phyloP scores from a whole-genome alignment of 768 basidiomycete species.

The Boletus pseudopeckii region DNA sequence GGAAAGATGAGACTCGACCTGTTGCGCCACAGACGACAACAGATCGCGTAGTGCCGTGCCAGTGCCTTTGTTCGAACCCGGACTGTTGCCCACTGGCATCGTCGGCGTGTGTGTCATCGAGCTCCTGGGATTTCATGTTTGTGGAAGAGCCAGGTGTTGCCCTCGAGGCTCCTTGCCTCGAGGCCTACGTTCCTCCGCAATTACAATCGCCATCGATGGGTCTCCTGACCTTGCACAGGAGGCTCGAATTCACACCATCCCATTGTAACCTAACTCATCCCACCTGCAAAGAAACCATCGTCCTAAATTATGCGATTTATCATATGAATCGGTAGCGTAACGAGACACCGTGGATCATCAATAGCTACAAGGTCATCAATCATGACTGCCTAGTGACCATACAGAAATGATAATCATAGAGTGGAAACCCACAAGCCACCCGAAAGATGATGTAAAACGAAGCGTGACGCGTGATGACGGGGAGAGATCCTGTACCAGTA shows the following conservation, averaged over 20 bases:
- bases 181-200: conserved; percentile 7
- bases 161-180: conserved; percentile 11
- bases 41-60: conserved; percentile 12
- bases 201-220: neutral
- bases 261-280: neutral
- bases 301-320: conserved; percentile 14
- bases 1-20: conserved; percentile 23
- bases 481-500: neutral
- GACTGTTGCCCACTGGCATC: neutral
- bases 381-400: neutral
- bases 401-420: neutral
- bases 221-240: neutral
- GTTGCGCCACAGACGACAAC: conserved; percentile 23
- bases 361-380: neutral
- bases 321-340: conserved; percentile 4
- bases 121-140: neutral
- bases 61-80: neutral
- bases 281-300: neutral
- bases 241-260: neutral
- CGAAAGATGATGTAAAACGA: neutral
- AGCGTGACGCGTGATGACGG: neutral
- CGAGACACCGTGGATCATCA: neutral
- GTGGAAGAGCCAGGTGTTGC: neutral
- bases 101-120: neutral
- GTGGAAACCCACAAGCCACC: neutral